Evolutionary conservation across 2,329 filamentous ascomycete genomes (phyloP).

Genomic region (Aspergillus sojae): DNA sequence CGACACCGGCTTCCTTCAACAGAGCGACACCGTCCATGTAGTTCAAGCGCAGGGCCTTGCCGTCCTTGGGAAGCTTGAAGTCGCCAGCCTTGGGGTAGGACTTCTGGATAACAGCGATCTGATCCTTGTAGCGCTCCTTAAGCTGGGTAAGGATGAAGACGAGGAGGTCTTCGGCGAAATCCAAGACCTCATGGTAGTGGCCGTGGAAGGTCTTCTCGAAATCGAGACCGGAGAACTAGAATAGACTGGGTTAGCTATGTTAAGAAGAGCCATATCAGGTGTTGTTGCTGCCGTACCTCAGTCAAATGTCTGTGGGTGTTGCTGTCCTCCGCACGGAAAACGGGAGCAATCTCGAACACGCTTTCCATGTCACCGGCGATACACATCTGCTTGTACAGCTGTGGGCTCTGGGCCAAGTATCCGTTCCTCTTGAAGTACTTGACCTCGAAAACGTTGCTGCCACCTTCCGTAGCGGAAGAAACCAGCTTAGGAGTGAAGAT

Average conservation of each 20-base stretch:
- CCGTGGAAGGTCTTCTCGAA: conserved; percentile 54
- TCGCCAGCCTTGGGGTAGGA: conserved; percentile 54
- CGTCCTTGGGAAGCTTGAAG: conserved; percentile 53
- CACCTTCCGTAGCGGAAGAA: conserved; percentile 88
- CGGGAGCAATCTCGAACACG: conserved; percentile 67
- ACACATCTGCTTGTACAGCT: conserved; percentile 70
- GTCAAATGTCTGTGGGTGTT: conserved; percentile 69
- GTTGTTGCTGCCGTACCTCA: conserved; percentile 47
- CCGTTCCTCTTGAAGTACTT: conserved; percentile 87
- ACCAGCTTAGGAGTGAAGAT: conserved; percentile 91
- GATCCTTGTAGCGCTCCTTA: conserved; percentile 46
- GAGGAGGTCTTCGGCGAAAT: conserved; percentile 52
- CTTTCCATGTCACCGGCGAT: conserved; percentile 65
- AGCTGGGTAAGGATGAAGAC: conserved; percentile 53
- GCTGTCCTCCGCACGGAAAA: conserved; percentile 69
- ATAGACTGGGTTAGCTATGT: conserved; percentile 21
- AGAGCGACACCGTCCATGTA: conserved; percentile 54
- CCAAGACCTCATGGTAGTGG: conserved; percentile 55
- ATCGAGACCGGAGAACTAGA: conserved; percentile 54
- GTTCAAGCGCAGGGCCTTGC: conserved; percentile 52
- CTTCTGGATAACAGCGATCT: conserved; percentile 51
- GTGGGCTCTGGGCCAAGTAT: conserved; percentile 66
- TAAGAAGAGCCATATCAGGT: neutral
- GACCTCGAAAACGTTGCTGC: conserved; percentile 86
- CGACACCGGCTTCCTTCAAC: conserved; percentile 53